A percentile compares a stretch with the other conserved stretches of the same genome.
phyloP scores from a whole-genome alignment of 257 asterid genomes.

The Przewalskia tangutica region DNA sequence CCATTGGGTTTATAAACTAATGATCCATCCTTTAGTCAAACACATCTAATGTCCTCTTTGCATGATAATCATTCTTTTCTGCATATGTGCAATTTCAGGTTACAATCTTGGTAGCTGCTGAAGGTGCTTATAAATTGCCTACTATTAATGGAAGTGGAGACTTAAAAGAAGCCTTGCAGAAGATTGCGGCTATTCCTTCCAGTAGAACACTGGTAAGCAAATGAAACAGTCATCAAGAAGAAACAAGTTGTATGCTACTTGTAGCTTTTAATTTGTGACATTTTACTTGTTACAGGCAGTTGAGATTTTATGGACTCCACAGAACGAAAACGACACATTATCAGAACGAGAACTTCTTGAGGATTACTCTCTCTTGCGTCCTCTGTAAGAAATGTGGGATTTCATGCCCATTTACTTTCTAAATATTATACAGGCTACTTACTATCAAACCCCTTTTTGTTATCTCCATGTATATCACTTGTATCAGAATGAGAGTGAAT shows the following conservation, averaged over 20 bases:
- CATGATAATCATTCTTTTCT: neutral
- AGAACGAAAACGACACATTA: constrained; percentile 64
- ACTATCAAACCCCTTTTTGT: neutral
- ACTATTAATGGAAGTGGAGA: constrained; percentile 57
- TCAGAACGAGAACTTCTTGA: constrained; percentile 82
- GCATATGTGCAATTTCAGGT: constrained; percentile 31
- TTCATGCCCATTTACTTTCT: neutral
- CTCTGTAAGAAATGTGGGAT: constrained; percentile 36
- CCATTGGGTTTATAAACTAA: neutral
- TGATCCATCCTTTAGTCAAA: neutral
- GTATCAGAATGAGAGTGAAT: neutral
- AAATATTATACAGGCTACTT: neutral
- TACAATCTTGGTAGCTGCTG: constrained; percentile 90
- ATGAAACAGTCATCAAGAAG: neutral
- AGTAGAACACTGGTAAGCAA: constrained; percentile 61
- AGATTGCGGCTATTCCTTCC: constrained; percentile 75
- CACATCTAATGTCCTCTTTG: neutral
- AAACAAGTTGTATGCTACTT: neutral
- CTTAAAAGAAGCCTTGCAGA: constrained; percentile 83
- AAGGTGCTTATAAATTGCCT: constrained; percentile 67
- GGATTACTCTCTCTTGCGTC: constrained; percentile 78
- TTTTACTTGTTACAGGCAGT: constrained; percentile 51
- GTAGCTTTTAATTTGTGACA: neutral
- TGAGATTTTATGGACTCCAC: constrained; percentile 97
- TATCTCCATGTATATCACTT: neutral